Percentiles rank a stretch among this genome's conserved stretches.
These are phyloP conservation scores for Cercophora samala DNA, from an alignment of 495 filamentous ascomycete species.

Conservation along the genomic window DNA sequence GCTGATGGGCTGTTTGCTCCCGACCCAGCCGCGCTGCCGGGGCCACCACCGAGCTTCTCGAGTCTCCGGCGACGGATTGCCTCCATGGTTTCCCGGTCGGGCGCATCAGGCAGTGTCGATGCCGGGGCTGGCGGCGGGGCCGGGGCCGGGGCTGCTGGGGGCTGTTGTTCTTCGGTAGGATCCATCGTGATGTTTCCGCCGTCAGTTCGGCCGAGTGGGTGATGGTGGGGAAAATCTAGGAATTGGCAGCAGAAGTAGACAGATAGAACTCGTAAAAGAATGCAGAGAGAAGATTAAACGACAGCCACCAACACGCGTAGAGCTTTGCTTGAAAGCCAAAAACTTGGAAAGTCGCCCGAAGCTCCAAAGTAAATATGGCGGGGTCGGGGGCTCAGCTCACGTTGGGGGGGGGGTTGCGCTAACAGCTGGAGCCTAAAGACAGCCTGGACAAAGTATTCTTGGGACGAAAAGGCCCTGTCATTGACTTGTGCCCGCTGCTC, in stretches of 20 bases:
- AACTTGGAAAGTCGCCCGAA: slow-evolving; percentile 8
- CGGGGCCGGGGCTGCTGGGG: slow-evolving; percentile 8
- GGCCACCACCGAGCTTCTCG: slow-evolving; percentile 39
- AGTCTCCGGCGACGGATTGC: slow-evolving; percentile 44
- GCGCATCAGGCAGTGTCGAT: slow-evolving; percentile 25
- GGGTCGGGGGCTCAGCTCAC: slow-evolving; percentile 20
- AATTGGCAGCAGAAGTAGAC: neutral
- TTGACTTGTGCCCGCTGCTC: neutral
- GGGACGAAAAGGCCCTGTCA: neutral
- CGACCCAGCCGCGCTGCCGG: slow-evolving; percentile 12
- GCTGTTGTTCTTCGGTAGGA: slow-evolving; percentile 26
- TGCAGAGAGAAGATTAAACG: neutral
- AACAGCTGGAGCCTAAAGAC: slow-evolving; percentile 15
- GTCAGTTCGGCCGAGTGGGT: neutral
- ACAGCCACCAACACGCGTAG: neutral
- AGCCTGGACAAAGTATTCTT: neutral
- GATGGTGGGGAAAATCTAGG: neutral
- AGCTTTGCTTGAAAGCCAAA: neutral
- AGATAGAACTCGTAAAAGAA: neutral
- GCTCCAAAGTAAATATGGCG: slow-evolving; percentile 20
- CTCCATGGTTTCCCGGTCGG: slow-evolving; percentile 35
- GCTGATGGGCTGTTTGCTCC: slow-evolving; percentile 13
- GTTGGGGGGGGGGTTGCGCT: slow-evolving; percentile 5
- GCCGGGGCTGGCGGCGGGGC: slow-evolving; percentile 21
- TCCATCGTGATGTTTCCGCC: slow-evolving; percentile 24